A percentile compares a stretch with the other conserved stretches of the same genome.
Evolutionary conservation across 768 basidiomycete genomes (phyloP).

Genomic region (Scleroderma citrinum): DNA sequence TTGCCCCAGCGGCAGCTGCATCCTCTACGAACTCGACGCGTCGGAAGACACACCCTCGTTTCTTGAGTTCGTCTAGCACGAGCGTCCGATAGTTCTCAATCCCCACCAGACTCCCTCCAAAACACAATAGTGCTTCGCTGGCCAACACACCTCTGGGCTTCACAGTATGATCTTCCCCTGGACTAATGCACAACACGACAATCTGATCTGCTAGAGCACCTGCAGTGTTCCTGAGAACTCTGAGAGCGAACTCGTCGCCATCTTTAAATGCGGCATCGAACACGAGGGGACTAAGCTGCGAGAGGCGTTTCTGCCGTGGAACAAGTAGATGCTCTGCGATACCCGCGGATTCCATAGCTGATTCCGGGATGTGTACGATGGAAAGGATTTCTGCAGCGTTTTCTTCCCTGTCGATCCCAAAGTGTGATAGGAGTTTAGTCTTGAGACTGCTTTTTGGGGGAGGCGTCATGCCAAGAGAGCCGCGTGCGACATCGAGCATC

Average conservation of each 20-base stretch:
- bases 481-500: constrained; percentile 47
- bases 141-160: constrained; percentile 42
- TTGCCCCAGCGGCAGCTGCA: constrained; percentile 60
- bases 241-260: constrained; percentile 57
- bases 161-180: constrained; percentile 33
- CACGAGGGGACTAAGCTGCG: constrained; percentile 68
- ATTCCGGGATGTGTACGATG: constrained; percentile 60
- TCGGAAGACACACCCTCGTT: constrained; percentile 57
- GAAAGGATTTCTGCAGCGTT: constrained; percentile 55
- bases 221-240: constrained; percentile 49
- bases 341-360: constrained; percentile 19
- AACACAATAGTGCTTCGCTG: constrained; percentile 55
- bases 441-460: constrained; percentile 32
- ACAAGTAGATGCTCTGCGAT: constrained; percentile 24
- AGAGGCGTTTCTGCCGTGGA: constrained; percentile 67
- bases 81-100: constrained; percentile 52
- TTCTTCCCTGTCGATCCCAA: constrained; percentile 45
- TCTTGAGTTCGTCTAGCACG: constrained; percentile 48
- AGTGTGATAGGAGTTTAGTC: constrained; percentile 44
- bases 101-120: constrained; percentile 75
- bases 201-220: constrained; percentile 54
- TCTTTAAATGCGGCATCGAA: constrained; percentile 72
- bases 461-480: constrained; percentile 31
- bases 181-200: constrained; percentile 34
- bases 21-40: constrained; percentile 66